Evolutionary conservation across 768 basidiomycete species (phyloP).

Genomic region (Leccinum fibrillosum): DNA sequence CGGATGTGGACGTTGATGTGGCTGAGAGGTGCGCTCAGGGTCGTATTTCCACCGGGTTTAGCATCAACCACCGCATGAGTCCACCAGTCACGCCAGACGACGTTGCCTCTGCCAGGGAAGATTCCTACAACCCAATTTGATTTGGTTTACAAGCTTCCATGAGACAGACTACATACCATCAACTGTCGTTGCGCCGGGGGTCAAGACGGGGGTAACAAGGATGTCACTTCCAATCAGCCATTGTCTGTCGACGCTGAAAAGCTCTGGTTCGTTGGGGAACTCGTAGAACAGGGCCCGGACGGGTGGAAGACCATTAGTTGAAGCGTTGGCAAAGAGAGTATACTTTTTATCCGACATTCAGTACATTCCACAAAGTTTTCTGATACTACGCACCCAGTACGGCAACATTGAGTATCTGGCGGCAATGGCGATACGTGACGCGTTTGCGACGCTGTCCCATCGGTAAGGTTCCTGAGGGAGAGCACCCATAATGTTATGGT

Average conservation of each 20-base stretch:
- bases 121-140: constrained; percentile 39
- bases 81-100: constrained; percentile 73
- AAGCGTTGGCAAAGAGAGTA: constrained; percentile 35
- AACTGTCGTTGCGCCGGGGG: constrained; percentile 65
- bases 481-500: constrained; percentile 67
- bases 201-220: constrained; percentile 73
- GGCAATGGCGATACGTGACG: constrained; percentile 71
- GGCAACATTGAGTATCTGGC: constrained; percentile 70
- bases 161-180: constrained; percentile 41
- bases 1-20: constrained; percentile 78
- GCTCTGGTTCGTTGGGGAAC: constrained; percentile 67
- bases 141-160: not conserved
- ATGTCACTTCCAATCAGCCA: constrained; percentile 71
- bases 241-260: constrained; percentile 61
- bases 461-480: constrained; percentile 75
- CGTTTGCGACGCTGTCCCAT: constrained; percentile 80
- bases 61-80: constrained; percentile 55
- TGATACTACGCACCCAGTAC: constrained; percentile 62
- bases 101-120: constrained; percentile 58
- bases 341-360: constrained; percentile 45
- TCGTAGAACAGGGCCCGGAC: constrained; percentile 76
- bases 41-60: constrained; percentile 40
- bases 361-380: not conserved
- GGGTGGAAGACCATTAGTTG: constrained; percentile 61
- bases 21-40: constrained; percentile 65